Percentiles rank a stretch among this genome's conserved stretches.
phyloP scores from a whole-genome alignment of 306 rosid genomes.

The Cyclanthera cordifolia region DNA sequence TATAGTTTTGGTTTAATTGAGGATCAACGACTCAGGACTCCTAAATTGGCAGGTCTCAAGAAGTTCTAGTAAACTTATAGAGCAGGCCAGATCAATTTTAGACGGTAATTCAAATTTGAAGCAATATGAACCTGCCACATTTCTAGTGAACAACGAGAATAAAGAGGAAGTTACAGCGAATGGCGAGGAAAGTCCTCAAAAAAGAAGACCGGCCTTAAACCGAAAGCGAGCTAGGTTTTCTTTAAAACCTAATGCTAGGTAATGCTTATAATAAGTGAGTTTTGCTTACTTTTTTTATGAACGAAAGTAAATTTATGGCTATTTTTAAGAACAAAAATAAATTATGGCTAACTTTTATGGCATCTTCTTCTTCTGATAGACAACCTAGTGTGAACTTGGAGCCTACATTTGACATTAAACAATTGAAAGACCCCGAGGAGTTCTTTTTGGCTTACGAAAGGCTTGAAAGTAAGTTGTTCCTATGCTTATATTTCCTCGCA shows the following conservation, averaged over 20 bases:
- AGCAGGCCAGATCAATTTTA: constrained; percentile 33
- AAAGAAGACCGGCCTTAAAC: constrained; percentile 59
- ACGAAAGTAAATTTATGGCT: neutral
- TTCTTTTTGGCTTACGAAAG: constrained; percentile 55
- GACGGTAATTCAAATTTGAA: constrained; percentile 17
- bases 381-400: constrained; percentile 38
- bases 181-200: constrained; percentile 38
- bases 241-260: constrained; percentile 45
- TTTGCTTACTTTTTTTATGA: neutral
- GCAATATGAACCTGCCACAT: constrained; percentile 14
- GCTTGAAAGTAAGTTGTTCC: constrained; percentile 43
- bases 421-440: constrained; percentile 46
- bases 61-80: constrained; percentile 34
- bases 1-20: neutral
- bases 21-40: neutral
- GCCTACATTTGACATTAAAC: constrained; percentile 37
- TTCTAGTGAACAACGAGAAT: constrained; percentile 10
- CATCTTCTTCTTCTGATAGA: constrained; percentile 22
- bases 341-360: constrained; percentile 1
- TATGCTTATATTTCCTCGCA: constrained; percentile 6
- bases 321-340: neutral
- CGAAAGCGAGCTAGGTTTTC: constrained; percentile 62
- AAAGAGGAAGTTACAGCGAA: constrained; percentile 19
- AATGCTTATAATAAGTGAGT: constrained; percentile 3
- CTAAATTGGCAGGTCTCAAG: constrained; percentile 31